A percentile compares a stretch with the other conserved stretches of the same genome.
These are phyloP conservation scores for Beauveria rudraprayagi DNA, from an alignment of 2,329 filamentous ascomycete genomes.

Conservation along the genomic window DNA sequence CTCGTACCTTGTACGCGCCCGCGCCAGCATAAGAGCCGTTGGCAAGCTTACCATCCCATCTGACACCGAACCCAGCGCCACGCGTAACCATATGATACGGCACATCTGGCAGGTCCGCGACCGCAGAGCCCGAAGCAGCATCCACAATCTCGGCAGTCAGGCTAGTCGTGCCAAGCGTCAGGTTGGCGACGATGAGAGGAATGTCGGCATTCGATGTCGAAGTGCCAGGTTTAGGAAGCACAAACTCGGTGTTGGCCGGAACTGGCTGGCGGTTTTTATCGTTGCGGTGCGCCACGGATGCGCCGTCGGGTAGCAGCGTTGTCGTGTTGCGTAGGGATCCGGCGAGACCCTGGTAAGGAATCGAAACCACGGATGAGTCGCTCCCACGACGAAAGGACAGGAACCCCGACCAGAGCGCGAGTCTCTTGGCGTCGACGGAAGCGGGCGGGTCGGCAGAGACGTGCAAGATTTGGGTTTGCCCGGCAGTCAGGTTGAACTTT, in stretches of 20 bases:
- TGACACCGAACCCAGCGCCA: constrained; percentile 12
- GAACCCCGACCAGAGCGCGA: constrained; percentile 37
- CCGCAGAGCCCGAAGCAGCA: constrained; percentile 17
- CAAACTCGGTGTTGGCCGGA: constrained; percentile 22
- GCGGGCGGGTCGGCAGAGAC: constrained; percentile 39
- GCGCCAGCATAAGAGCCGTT: constrained; percentile 32
- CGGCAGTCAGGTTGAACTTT: constrained; percentile 35
- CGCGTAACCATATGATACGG: constrained; percentile 22
- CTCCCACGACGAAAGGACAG: constrained; percentile 30
- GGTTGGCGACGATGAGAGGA: constrained; percentile 23
- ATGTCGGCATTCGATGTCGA: constrained; percentile 21
- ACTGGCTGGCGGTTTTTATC: constrained; percentile 16
- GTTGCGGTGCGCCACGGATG: constrained; percentile 24
- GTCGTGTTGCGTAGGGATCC: constrained; percentile 24
- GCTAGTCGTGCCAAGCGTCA: constrained; percentile 32
- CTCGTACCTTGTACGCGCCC: constrained; percentile 34
- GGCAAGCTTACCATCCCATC: constrained; percentile 34
- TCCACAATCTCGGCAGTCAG: constrained; percentile 32
- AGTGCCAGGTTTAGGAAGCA: constrained; percentile 25
- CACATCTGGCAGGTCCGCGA: constrained; percentile 28
- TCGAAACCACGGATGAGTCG: constrained; percentile 22
- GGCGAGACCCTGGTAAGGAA: constrained; percentile 28
- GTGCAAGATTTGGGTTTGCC: constrained; percentile 36
- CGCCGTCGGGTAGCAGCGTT: constrained; percentile 25
- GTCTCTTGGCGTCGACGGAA: constrained; percentile 22